phyloP scores from a whole-genome alignment of 2,329 filamentous ascomycete genomes.

The Colletotrichum sp. region DNA sequence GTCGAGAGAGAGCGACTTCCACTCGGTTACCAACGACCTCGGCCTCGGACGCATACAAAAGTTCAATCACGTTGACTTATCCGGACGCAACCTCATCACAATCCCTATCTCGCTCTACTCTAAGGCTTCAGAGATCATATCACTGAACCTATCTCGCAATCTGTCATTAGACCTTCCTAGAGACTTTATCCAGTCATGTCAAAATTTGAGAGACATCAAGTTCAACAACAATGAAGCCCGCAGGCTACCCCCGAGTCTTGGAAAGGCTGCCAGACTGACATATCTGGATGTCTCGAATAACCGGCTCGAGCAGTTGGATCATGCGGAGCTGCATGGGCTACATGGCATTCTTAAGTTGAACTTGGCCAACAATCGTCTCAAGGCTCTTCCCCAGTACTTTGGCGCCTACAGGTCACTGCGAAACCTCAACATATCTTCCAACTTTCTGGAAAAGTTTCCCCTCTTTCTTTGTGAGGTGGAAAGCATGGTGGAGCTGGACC shows the following conservation, averaged over 20 bases:
- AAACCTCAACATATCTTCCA: slow-evolving; percentile 91
- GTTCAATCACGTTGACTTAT: slow-evolving; percentile 91
- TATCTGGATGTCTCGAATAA: slow-evolving; percentile 97
- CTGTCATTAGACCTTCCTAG: slow-evolving; percentile 90
- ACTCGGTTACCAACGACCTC: slow-evolving; percentile 70
- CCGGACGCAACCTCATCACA: slow-evolving; percentile 87
- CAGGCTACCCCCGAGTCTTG: slow-evolving; percentile 82
- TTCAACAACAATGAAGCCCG: slow-evolving; percentile 94
- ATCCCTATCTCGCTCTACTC: slow-evolving; percentile 95
- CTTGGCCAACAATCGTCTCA: slow-evolving; percentile 90
- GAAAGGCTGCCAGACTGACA: slow-evolving; percentile 79
- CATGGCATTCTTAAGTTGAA: slow-evolving; percentile 85
- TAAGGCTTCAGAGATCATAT: slow-evolving; percentile 90
- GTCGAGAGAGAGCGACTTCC: slow-evolving; percentile 82
- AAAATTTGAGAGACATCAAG: slow-evolving; percentile 91
- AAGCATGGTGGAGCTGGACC: slow-evolving; percentile 87
- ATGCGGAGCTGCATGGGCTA: slow-evolving; percentile 79
- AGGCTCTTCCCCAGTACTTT: slow-evolving; percentile 80
- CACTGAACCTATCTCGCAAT: slow-evolving; percentile 91
- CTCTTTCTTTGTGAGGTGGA: slow-evolving; percentile 82
- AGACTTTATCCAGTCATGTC: slow-evolving; percentile 94
- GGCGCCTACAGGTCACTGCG: slow-evolving; percentile 78
- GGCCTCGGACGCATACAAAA: slow-evolving; percentile 85
- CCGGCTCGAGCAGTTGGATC: slow-evolving; percentile 82
- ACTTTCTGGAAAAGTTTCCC: slow-evolving; percentile 86